Evolutionary conservation across 306 rosid genomes (phyloP), one percentile per base, ranked within the genome.

Genomic region (Vigna radiata): DNA sequence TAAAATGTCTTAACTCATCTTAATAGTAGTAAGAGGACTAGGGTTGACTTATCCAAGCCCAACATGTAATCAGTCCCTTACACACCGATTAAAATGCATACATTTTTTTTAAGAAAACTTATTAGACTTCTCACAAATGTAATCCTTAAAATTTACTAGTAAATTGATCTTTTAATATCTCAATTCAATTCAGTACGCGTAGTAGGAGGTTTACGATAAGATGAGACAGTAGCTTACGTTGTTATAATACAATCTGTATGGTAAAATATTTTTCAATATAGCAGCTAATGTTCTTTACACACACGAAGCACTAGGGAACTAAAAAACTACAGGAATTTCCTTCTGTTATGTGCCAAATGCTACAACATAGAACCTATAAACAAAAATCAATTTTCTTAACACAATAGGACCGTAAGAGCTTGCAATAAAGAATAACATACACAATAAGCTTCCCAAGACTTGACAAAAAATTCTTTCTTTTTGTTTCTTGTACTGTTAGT

Each of bases 281-380:
- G 65, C 43, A 36, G 46, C 78, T 74, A 81, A 63, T 43, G 59
- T 73, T 85, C 68, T 79, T 79, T 85, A 85, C 84, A 82, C 78
- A 85, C 86, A 66, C 50, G 46, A 85, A 78, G 63, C 70, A 74
- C 77, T 50, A 75, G 54, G 41, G 41, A 33, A 44, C 17, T 37
- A 15, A 61, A 15, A 31, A 27, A 19, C 77, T 73, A 69, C 16
- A 66, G 72, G 47, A 65, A 64, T 79, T 85, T 70, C 36, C 79
- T 49, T 72, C 68, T 19, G 66, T 67, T 65, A 82, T 48, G 58
- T 65, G 67, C 75, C 79, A 59, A 75, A 68, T 66, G 49, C 81
- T 77, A 73, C 60, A 15, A 29, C 65, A 17, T 71, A 65, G 16
- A 59, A 79, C 55, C 77, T 85, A 72, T 76, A 73, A 54, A 82